These are phyloP conservation scores for Aspergillus bertholletiae DNA, from an alignment of 495 filamentous ascomycete genomes.

Conservation along the genomic window DNA sequence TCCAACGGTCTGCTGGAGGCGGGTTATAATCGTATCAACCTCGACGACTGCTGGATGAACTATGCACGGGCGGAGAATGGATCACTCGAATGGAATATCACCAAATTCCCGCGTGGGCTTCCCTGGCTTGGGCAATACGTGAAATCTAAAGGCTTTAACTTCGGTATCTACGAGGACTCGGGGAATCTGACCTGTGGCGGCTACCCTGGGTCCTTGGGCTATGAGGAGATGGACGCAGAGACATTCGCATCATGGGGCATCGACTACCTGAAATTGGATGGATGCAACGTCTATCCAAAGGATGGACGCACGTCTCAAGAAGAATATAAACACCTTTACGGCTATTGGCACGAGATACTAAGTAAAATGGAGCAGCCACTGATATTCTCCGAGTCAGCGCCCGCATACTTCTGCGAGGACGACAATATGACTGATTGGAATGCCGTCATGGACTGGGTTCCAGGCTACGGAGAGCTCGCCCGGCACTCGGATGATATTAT, in stretches of 20 bases:
- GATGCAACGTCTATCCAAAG: conserved; percentile 32
- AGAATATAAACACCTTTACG: conserved; percentile 31
- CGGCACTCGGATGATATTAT: conserved; percentile 42
- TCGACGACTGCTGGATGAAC: conserved; percentile 43
- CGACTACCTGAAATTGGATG: conserved; percentile 42
- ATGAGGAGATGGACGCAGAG: conserved; percentile 35
- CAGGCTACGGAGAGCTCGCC: conserved; percentile 33
- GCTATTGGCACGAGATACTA: conserved; percentile 31
- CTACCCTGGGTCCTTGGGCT: conserved; percentile 32
- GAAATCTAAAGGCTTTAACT: conserved; percentile 26
- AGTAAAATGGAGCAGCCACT: conserved; percentile 29
- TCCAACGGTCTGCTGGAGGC: conserved; percentile 32
- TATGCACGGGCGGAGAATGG: conserved; percentile 25
- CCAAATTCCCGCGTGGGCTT: conserved; percentile 34
- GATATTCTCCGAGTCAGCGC: conserved; percentile 41
- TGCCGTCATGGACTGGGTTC: conserved; percentile 37
- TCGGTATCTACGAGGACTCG: conserved; percentile 41
- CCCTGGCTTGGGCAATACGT: conserved; percentile 37
- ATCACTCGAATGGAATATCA: conserved; percentile 33
- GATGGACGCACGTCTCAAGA: conserved; percentile 19
- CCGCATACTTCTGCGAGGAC: conserved; percentile 33
- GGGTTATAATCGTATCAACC: conserved; percentile 39
- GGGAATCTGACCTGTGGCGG: conserved; percentile 40
- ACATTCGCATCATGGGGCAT: conserved; percentile 40
- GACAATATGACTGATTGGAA: conserved; percentile 36